Conservation (phyloP, 768 basidiomycete genomes). For the Serendipita vermifera region DNA sequence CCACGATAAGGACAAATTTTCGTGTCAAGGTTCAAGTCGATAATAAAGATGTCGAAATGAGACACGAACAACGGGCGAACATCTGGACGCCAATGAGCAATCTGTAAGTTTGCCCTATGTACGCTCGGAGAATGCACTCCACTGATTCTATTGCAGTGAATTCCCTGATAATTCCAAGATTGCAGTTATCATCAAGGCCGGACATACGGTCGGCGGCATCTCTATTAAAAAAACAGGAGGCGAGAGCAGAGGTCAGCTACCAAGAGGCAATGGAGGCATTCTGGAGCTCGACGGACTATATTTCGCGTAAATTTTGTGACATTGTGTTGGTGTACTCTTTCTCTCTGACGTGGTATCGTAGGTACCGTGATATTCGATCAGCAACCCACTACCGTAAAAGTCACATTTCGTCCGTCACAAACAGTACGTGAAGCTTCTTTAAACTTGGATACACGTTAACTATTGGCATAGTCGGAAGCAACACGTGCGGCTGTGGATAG, state of each 20-base stretch:
- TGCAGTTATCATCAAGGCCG: not conserved
- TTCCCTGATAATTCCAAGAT: not conserved
- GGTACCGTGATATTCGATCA: not conserved
- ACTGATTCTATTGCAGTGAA: not conserved
- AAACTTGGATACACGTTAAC: not conserved
- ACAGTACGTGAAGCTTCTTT: not conserved
- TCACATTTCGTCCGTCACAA: not conserved
- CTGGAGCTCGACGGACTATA: not conserved
- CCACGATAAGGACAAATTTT: not conserved
- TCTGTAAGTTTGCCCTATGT: not conserved
- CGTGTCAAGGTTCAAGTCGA: not conserved
- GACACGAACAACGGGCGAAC: not conserved
- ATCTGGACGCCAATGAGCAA: not conserved
- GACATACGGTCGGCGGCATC: not conserved
- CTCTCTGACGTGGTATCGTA: not conserved
- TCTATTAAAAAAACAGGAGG: not conserved
- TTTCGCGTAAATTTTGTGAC: not conserved
- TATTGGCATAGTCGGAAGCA: not conserved
- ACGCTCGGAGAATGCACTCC: not conserved
- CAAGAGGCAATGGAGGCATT: not conserved
- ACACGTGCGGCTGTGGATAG: not conserved
- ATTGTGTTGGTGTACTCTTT: not conserved
- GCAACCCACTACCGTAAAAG: not conserved
- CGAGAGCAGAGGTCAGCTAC: not conserved
- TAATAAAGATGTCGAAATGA: not conserved